These are phyloP conservation scores for Cyclotella cryptica DNA, from an alignment of 108 stramenopile species.

Conservation along the genomic window DNA sequence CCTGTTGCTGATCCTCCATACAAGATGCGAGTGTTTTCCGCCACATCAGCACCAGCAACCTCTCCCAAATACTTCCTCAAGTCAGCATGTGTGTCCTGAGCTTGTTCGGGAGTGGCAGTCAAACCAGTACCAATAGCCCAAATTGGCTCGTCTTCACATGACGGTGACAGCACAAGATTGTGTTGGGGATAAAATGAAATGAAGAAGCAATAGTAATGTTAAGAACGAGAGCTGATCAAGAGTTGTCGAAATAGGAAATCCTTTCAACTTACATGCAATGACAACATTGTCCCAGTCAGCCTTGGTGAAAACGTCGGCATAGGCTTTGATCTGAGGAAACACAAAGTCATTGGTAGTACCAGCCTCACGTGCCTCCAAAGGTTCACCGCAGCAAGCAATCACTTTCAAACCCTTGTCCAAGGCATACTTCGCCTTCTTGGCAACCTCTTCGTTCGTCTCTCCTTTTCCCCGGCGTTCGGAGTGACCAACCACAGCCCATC, in stretches of 20 bases:
- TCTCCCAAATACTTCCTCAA: constrained; percentile 88
- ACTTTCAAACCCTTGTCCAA: constrained; percentile 91
- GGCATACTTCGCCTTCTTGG: constrained; percentile 95
- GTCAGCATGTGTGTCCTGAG: constrained; percentile 92
- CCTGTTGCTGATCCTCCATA: constrained; percentile 96
- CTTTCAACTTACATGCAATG: constrained; percentile 62
- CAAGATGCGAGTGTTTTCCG: constrained; percentile 86
- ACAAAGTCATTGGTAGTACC: constrained; percentile 98
- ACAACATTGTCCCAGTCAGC: constrained; percentile 90
- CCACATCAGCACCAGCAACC: constrained; percentile 89
- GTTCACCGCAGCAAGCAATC: constrained; percentile 99
- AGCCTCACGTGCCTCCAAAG: constrained; percentile 93
- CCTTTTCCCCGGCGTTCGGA: constrained; percentile 98
- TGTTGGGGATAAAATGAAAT: too few relatives aligned
- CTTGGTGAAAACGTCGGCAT: constrained; percentile 88
- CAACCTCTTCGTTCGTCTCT: constrained; percentile 91
- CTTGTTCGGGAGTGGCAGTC: constrained; percentile 96
- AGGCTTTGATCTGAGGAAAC: constrained; percentile 96
- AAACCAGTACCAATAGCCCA: constrained; percentile 99
- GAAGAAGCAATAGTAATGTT: too few relatives aligned
- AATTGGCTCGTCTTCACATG: constrained; percentile 80
- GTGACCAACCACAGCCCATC: constrained; percentile 95
- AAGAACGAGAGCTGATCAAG: not conserved
- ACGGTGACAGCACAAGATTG: too few relatives aligned
- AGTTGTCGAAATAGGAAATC: not conserved